phyloP scores from a whole-genome alignment of 176 grass and related monocot genomes.

The Bolboschoenus planiculmis region DNA sequence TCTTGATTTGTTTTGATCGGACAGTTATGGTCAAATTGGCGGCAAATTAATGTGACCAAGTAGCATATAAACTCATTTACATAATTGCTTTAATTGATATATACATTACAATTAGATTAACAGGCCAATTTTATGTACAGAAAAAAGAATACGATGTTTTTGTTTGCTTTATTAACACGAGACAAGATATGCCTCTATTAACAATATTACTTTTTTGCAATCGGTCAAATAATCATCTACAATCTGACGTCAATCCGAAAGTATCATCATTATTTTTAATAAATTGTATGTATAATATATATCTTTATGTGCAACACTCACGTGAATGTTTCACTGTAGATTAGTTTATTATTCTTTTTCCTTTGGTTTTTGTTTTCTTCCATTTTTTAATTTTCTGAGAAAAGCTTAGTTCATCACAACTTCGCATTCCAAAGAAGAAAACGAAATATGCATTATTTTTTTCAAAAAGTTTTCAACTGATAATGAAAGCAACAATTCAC shows the following conservation, averaged over 20 bases:
- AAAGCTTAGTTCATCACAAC: not conserved
- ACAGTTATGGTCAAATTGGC: not conserved
- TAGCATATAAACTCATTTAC: not conserved
- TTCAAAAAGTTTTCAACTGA: not conserved
- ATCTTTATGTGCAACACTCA: not conserved
- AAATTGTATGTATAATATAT: too few species aligned
- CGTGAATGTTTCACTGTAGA: slow-evolving; percentile 3
- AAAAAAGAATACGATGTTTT: not conserved
- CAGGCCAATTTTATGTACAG: not conserved
- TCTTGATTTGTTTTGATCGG: not conserved
- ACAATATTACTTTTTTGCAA: not conserved
- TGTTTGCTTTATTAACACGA: not conserved
- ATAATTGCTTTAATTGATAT: not conserved
- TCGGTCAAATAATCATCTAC: not conserved
- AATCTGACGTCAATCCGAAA: not conserved
- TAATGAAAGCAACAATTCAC: slow-evolving; percentile 2
- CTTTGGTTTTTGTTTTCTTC: not conserved
- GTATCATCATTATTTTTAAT: not conserved
- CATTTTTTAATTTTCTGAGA: not conserved
- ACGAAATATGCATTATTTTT: not conserved
- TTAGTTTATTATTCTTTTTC: not conserved
- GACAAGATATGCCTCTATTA: not conserved
- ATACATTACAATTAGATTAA: not conserved
- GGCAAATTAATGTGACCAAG: not conserved
- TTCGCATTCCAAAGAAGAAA: not conserved